Evolutionary conservation across 306 rosid genomes (phyloP).

Genomic region (Heteromeles arbutifolia): DNA sequence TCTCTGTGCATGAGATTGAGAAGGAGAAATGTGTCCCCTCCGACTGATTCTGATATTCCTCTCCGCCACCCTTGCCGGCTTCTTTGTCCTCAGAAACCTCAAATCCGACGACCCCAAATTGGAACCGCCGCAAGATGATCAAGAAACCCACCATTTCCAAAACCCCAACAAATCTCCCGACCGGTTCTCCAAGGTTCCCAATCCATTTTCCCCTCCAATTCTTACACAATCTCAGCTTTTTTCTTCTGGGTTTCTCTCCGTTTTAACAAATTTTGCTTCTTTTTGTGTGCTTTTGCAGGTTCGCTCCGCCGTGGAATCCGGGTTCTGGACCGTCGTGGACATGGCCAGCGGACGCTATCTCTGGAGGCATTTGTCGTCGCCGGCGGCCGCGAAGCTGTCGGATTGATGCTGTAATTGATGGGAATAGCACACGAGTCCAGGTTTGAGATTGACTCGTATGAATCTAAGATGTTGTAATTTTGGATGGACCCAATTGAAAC

Average conservation of each 20-base stretch:
- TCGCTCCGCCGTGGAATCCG: constrained; percentile 47
- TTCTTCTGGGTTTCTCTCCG: constrained; percentile 3
- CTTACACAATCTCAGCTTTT: background rate
- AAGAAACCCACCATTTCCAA: background rate
- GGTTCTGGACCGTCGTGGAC: constrained; percentile 83
- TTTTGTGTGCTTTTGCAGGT: constrained; percentile 33
- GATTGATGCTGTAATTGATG: constrained; percentile 24
- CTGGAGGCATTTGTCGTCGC: constrained; percentile 69
- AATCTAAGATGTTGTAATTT: background rate
- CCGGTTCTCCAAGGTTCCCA: constrained; percentile 30
- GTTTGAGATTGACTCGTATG: constrained; percentile 17
- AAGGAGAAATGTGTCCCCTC: constrained; percentile 70
- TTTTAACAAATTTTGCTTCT: constrained; percentile 4
- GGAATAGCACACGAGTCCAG: constrained; percentile 2
- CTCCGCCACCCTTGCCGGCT: constrained; percentile 95
- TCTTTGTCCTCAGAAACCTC: constrained; percentile 76
- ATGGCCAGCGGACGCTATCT: constrained; percentile 95
- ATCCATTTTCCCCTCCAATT: background rate
- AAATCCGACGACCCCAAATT: constrained; percentile 36
- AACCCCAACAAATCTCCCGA: constrained; percentile 33
- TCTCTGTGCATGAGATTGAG: constrained; percentile 2
- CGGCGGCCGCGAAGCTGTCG: constrained; percentile 39
- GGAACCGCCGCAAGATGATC: background rate
- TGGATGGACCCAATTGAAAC: background rate
- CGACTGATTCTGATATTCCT: constrained; percentile 74